These are phyloP conservation scores for Lantana camara DNA, from an alignment of 257 asterid genomes.

Conservation along the genomic window DNA sequence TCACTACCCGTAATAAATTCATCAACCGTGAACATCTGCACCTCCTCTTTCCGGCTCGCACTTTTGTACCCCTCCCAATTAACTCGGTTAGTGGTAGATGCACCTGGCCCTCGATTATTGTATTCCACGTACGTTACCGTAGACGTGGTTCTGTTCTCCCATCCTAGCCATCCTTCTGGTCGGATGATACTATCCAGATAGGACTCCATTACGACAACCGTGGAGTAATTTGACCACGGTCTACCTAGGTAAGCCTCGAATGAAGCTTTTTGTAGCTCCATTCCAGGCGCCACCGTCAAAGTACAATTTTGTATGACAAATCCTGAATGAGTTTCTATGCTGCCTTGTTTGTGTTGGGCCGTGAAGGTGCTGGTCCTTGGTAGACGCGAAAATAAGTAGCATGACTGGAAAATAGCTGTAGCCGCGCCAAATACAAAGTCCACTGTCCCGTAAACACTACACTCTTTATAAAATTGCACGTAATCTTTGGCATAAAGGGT, in stretches of 20 bases:
- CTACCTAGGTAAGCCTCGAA: not conserved
- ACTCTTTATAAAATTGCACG: not conserved
- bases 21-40: no score
- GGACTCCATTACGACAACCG: constrained; percentile 2
- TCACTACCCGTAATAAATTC: no score
- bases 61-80: not conserved
- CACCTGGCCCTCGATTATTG: not conserved
- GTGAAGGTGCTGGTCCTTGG: not conserved
- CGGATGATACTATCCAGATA: not conserved
- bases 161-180: not conserved
- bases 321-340: not conserved
- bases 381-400: not conserved
- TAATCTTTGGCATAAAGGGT: not conserved
- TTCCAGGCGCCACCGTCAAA: not conserved
- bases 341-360: not conserved
- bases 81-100: not conserved
- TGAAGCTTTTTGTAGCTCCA: not conserved
- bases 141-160: not conserved
- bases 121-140: not conserved
- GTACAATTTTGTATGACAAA: not conserved
- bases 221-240: not conserved
- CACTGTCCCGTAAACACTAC: not conserved
- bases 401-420: not conserved
- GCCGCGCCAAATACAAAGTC: not conserved
- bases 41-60: no score